Evolutionary conservation across 1,139 yeast genomes (phyloP), one percentile per base, ranked within the genome.

Genomic region (Yueomyces sp.): DNA sequence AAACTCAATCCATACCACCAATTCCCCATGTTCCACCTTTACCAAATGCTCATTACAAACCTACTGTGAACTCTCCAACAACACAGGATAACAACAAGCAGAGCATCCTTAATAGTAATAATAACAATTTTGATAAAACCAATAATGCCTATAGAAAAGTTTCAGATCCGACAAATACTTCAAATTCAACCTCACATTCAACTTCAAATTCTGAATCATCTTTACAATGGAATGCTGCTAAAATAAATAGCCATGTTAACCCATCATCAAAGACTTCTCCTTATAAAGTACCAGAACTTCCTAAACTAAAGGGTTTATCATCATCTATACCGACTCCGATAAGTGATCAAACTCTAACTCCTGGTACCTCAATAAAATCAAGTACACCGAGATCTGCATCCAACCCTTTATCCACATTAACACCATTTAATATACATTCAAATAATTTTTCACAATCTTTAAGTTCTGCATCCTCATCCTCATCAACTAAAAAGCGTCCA

Each of bases 401-500:
- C 8, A 33, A 33, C 5, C n/a, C 35, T 9, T 9, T 9, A 11
- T 6, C 35, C 8, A 33, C 8, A 5, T 43, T 51, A 19, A 45
- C 51, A 25, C 44, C 48, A 25, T 43, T 50, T 25, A 41, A 45
- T 12, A 42, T 50, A 25, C 31, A 42, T 37, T 39, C 45, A 26
- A 35, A 44, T 8, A 36, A 36, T 7, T 42, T 40, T 27, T 39
- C 41, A 8, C 25, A 27, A 3, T 42, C 44, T 5, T 29, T 9
- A 9, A 28, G 27, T 3, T 39, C 44, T 1, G n/a, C 38, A 11
- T 25, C 39, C n/a, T 30, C 36, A 8, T 39, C 44, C 2, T 27
- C 37, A 4, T 38, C 46, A 4, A 39, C 46, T 39, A 55, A 54
- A 43, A 52, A 48, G 42, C 47, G 60, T 33, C 62, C 62, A 1